Percentiles rank a stretch among this genome's conserved stretches.
phyloP scores from a whole-genome alignment of 1,284 basidiomycete genomes.

The Erythrobasidium hasegawianum region DNA sequence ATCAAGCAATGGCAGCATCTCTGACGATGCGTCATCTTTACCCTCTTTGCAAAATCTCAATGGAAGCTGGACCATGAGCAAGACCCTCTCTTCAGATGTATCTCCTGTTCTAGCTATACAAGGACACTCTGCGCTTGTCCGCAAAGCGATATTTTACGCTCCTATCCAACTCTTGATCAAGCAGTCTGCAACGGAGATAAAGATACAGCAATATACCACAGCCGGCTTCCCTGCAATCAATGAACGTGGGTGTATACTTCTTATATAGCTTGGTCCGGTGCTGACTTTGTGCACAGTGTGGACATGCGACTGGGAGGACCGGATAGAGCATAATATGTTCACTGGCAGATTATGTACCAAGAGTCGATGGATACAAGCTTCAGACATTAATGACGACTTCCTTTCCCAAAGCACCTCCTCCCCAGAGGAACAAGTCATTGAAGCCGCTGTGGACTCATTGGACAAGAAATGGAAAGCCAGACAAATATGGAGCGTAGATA shows the following conservation, averaged over 20 bases:
- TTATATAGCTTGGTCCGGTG: background rate
- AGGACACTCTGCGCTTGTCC: background rate
- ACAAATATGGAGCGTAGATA: constrained; percentile 10
- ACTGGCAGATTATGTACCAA: constrained; percentile 3
- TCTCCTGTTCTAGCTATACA: constrained; percentile 11
- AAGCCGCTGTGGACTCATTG: background rate
- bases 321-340: background rate
- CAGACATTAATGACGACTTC: background rate
- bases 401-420: background rate
- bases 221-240: constrained; percentile 12
- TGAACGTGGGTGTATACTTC: background rate
- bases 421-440: background rate
- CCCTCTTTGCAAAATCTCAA: no score
- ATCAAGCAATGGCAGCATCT: no score
- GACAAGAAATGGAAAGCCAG: constrained; percentile 10
- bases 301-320: constrained; percentile 6
- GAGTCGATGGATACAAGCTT: constrained; percentile 1
- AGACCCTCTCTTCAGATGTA: constrained; percentile 8
- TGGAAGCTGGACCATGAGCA: constrained; percentile 15
- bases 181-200: background rate
- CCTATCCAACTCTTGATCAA: background rate
- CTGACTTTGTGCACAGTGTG: background rate
- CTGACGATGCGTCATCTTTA: no score
- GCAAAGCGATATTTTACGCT: background rate
- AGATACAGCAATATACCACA: constrained; percentile 9